Evolutionary conservation across 768 basidiomycete genomes (phyloP), one percentile per base, ranked within the genome.

Genomic region (Russula olivacea): DNA sequence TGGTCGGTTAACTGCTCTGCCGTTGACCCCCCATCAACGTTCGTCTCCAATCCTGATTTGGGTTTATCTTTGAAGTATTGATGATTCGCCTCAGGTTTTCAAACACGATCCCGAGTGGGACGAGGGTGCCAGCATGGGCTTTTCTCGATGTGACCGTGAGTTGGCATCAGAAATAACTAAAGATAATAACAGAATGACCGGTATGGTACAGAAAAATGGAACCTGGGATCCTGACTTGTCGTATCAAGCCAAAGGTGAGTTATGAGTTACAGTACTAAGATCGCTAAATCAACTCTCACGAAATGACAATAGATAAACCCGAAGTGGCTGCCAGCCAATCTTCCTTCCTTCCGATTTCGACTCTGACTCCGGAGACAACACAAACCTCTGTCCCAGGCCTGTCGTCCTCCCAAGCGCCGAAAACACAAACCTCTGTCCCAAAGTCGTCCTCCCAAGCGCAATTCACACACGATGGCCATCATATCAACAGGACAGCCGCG

Each of bases 141-240:
- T 64, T 64, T 23, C 11, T 59, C 4, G 38, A 59, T n/a, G 47
- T 64, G 32, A 59, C 58, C 17, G 63, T 64, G 17, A 59, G 63
- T 30, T 11, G 15, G 14, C 38, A 17, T 40, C 38, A 1, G 38
- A 40, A 40, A 12, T 6, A 9, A 43, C 41, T 8, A 19, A 43
- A 9, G 7, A 23, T 5, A 4, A 21, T 45, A 43, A 10, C 8
- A 9, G 3, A 21, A 45, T 45, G 41, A 17, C 1, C 25, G 12
- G 12, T 4, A 4, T 47, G 1, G 4, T 21, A n/a, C 4, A 64
- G 58, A 21, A 41, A 10, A 4, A 30, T 4, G 48, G 58, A 15
- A 49, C 8, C 0, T 64, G 63, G 63, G 21, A 64, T 55, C 58
- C 63, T 0, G 30, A 55, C 9, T 17, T 49, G 38, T 23, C 63